Evolutionary conservation across 2,329 filamentous ascomycete genomes (phyloP).

Genomic region (Calonectria pseudoturangicola): DNA sequence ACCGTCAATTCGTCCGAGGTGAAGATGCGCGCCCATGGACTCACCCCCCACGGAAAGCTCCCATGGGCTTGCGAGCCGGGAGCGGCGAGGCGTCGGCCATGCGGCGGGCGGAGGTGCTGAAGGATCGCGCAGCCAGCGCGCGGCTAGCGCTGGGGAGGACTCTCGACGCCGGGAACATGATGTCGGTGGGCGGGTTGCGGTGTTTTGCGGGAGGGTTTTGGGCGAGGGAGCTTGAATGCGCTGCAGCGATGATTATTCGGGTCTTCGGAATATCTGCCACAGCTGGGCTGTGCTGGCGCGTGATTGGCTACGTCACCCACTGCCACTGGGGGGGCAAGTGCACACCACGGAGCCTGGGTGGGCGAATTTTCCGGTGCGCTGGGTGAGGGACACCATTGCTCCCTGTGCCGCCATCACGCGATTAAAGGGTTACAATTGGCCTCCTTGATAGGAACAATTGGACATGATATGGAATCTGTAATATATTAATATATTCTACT

Average conservation of each 20-base stretch:
- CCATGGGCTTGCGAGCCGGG: slow-evolving; percentile 75
- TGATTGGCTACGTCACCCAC: slow-evolving; percentile 55
- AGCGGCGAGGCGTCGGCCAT: slow-evolving; percentile 67
- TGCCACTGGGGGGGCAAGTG: slow-evolving; percentile 29
- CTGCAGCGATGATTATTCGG: slow-evolving; percentile 50
- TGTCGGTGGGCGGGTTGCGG: slow-evolving; percentile 44
- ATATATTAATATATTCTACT: no score
- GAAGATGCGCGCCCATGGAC: slow-evolving; percentile 53
- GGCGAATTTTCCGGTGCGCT: slow-evolving; percentile 48
- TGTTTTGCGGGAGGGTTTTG: slow-evolving; percentile 41
- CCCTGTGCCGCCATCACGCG: neutral
- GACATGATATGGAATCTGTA: no score
- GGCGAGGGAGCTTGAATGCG: slow-evolving; percentile 44
- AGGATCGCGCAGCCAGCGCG: slow-evolving; percentile 62
- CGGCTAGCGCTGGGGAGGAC: slow-evolving; percentile 64
- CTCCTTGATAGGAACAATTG: no score
- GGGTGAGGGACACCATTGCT: neutral
- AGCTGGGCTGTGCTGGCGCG: slow-evolving; percentile 37
- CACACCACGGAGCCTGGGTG: slow-evolving; percentile 40
- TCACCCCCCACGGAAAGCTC: slow-evolving; percentile 78
- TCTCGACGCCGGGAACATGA: slow-evolving; percentile 67
- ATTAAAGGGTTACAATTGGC: no score
- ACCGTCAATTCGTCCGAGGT: slow-evolving; percentile 27
- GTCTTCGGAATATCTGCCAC: slow-evolving; percentile 54
- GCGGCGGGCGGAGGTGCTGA: slow-evolving; percentile 71